Base-by-base conservation (phyloP, 371 early-diverging fungal species). In the Actinomortierella wolfii region DNA sequence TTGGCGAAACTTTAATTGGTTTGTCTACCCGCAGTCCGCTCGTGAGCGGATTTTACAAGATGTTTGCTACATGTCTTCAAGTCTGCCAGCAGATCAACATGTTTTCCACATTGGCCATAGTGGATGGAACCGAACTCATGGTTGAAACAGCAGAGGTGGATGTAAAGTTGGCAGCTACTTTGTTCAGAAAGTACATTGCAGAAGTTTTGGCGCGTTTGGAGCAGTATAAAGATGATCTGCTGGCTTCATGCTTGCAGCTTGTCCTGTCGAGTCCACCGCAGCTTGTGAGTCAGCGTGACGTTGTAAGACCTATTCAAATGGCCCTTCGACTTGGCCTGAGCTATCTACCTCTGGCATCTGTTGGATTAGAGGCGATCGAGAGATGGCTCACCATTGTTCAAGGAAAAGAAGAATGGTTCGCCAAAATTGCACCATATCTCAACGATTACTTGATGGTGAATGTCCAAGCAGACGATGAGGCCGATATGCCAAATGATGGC, bases 161-260 rank as follows among this genome's bases (percentile, higher is more conserved):
- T 15, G 52, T 56, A 6, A 29, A 55, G 8, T 64, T 64, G 18
- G 70, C 79, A 3, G 81, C 75, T 34, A 51, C 77, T n/a, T 57
- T 78, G 43, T 78, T 86, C 61, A 68, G 57, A 18, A 84, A 81
- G 34, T 90, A 84, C 51, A 52, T 91, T 25, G 67, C 75, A 18
- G 86, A 89, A 48, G 85, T 90, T 21, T 78, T 84, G 54, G 80
- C 86, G 24, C 76, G 85, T 20, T 76, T 89, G 48, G 80, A 86
- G 23, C 86, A 85, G 59, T 92, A 84, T 76, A 90, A 91, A 63
- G 92, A 92, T 51, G 94, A 94, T 39, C 76, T 94, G 13, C 71
- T 91, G 15, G 87, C 84, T 0, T 81, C 90, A 0, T 90, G 91
- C 56, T 68, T 94, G 39, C 77, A 80, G 21, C 59, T 91, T 11